Evolutionary conservation across 805 yeast species (phyloP), one percentile per base, ranked within the genome.

Genomic region (Candida nanaspora): DNA sequence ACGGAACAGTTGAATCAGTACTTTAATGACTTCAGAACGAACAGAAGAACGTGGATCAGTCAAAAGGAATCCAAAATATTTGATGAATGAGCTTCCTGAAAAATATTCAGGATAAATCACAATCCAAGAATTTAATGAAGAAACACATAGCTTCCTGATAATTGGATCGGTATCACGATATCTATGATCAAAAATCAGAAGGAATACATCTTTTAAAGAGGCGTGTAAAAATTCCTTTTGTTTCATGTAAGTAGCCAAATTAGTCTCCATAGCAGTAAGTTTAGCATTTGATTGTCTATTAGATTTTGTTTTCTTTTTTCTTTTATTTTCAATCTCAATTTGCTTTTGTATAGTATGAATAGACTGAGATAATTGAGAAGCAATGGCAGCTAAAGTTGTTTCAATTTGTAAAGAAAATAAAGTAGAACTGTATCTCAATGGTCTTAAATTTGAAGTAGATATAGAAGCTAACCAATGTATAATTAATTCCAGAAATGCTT

Each of bases 21-120:
- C 69, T 48, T 69, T 75, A 21, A 83, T 54, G 2, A 79, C 88
- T 49, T 84, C 87, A 8, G 68, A 55, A 48, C 95, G 70, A 1
- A 86, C 94, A 3, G 55, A 46, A 10, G 72, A 59, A 14, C 74
- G 70, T 2, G 76, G 66, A 53, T 88, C 96, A n/a, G 89, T 79
- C 33, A 89, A 63, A 27, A 86, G 66, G 94, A 94, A 84, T 4
- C 95, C 95, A 52, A 84, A 71, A 57, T 84, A 86, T 46, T 88
- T 73, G 46, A 87, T 67, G 52, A 79, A 86, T 1, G 80, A 66
- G 11, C 82, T 79, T 45, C 78, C 83, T 47, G 83, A 72, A 51
- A 84, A 87, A 40, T 69, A 63, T 42, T 82, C 88, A 0, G 95
- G 94, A 45, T 73, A 74, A 6, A 63, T 54, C n/a, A 72, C 68